Evolutionary conservation across 2,329 filamentous ascomycete genomes (phyloP), one percentile per base, ranked within the genome.

Genomic region (Lasiodiplodia sp.): DNA sequence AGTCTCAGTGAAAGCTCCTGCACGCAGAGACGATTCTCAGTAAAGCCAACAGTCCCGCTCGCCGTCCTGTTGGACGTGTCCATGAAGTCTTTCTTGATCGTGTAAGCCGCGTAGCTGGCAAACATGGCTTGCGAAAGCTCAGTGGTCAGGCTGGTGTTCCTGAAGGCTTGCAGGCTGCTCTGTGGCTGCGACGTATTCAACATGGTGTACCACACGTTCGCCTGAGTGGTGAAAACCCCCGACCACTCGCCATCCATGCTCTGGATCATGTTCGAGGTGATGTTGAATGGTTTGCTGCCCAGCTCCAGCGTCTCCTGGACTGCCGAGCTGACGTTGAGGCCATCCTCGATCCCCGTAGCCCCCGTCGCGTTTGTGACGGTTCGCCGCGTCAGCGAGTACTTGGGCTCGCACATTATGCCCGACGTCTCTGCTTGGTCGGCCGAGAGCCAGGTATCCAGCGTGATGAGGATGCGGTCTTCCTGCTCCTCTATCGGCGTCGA

Each of bases 361-460:
- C n/a, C 53, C 18, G 58, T 51, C 14, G 14, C 28, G 23, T 56
- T 56, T 4, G 40, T 31, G 10, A 62, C 58, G 4, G 58, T 37
- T 21, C 58, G 40, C 25, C 58, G 58, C 4, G 38, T 51, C 23
- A 62, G 40, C 18, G 58, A 49, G 18, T 62, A 62, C 12, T 18
- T 62, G 3, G 58, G 58, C 4, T 62, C 21, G 40, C 58, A 62
- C n/a, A 62, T 21, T 28, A 44, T 28, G 28, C 58, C 58, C 8
- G 58, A 62, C 1, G 21, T 28, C 7, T 5, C 23, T 16, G 23
- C 11, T 14, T 28, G 18, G 3, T 25, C 40, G 2, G 16, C 8
- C 10, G 40, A 10, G 14, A 34, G 18, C 18, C 23, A 12, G 5
- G 40, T 14, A 6, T 44, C 23, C 12, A 62, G 25, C 12, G 40